Percentiles rank a stretch among this genome's conserved stretches.
phyloP scores from a whole-genome alignment of 2,329 filamentous ascomycete genomes.

The Paradendryphiella salina region DNA sequence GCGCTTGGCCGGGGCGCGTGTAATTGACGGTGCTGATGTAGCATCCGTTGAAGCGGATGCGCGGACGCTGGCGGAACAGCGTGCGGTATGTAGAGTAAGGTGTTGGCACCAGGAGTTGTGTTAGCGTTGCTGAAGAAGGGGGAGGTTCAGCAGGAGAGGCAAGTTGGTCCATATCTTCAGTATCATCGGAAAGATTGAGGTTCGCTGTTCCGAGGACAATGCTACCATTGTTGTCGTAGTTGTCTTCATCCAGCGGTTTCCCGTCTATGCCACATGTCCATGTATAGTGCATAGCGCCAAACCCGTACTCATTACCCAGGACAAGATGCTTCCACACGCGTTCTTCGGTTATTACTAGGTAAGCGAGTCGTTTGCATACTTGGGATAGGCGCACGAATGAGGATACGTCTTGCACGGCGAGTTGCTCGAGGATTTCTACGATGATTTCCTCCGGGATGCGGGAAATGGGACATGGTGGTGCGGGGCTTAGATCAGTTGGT shows the following conservation, averaged over 20 bases:
- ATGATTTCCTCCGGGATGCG: slow-evolving; percentile 82
- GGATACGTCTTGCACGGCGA: slow-evolving; percentile 74
- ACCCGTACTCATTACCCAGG: slow-evolving; percentile 72
- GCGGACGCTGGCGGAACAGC: slow-evolving; percentile 81
- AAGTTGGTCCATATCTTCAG: slow-evolving; percentile 17
- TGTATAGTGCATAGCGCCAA: slow-evolving; percentile 79
- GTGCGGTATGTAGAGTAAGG: slow-evolving; percentile 54
- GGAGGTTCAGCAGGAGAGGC: slow-evolving; percentile 4
- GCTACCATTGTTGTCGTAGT: slow-evolving; percentile 41
- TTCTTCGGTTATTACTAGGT: slow-evolving; percentile 80
- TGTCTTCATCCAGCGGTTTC: slow-evolving; percentile 44
- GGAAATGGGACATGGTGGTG: slow-evolving; percentile 79
- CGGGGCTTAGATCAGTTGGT: slow-evolving; percentile 68
- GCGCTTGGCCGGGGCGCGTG: slow-evolving; percentile 75
- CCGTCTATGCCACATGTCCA: slow-evolving; percentile 67
- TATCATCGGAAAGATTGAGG: slow-evolving; percentile 12
- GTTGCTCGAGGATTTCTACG: slow-evolving; percentile 72
- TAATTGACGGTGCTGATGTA: slow-evolving; percentile 99
- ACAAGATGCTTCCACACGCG: slow-evolving; percentile 82
- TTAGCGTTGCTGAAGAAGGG: slow-evolving; percentile 23
- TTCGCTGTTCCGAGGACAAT: slow-evolving; percentile 32
- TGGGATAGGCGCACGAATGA: slow-evolving; percentile 74
- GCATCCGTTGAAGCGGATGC: slow-evolving; percentile 90
- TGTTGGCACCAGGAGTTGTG: slow-evolving; percentile 42
- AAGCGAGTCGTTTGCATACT: slow-evolving; percentile 87